These are phyloP conservation scores for Trichophyton schoenleinii DNA, from an alignment of 2,329 filamentous ascomycete genomes.

Conservation along the genomic window DNA sequence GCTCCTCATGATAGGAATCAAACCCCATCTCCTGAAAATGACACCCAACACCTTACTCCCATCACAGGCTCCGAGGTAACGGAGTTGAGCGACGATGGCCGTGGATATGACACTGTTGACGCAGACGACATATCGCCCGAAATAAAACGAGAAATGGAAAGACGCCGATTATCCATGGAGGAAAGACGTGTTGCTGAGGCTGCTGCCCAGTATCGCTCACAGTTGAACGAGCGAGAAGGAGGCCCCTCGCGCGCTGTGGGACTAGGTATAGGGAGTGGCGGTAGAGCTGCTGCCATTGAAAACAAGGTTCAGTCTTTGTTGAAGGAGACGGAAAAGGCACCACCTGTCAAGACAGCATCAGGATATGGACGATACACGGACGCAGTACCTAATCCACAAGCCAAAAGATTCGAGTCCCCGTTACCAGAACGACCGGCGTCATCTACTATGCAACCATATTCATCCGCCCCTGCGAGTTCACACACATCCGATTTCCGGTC, in stretches of 20 bases:
- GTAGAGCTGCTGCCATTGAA: constrained; percentile 72
- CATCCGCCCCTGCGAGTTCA: background rate
- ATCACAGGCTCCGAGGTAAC: constrained; percentile 67
- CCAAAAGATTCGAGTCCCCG: constrained; percentile 22
- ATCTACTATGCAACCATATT: background rate
- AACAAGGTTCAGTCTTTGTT: constrained; percentile 78
- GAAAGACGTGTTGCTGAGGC: constrained; percentile 81
- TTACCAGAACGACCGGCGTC: constrained; percentile 12
- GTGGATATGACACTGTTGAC: constrained; percentile 44
- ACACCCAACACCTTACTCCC: constrained; percentile 46
- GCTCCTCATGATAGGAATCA: constrained; percentile 26
- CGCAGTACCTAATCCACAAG: constrained; percentile 27
- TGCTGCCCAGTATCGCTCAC: constrained; percentile 73
- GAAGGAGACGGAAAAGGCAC: constrained; percentile 57
- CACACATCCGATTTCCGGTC: background rate
- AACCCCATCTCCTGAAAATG: constrained; percentile 36
- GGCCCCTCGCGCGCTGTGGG: constrained; percentile 28
- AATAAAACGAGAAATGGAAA: constrained; percentile 79
- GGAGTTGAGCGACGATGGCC: constrained; percentile 55
- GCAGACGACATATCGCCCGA: constrained; percentile 68
- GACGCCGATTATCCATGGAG: constrained; percentile 67
- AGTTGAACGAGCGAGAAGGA: constrained; percentile 50
- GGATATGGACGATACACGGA: constrained; percentile 84
- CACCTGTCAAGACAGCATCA: constrained; percentile 57
- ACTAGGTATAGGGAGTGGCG: constrained; percentile 37